Conservation (phyloP, 139 green algal species). For the Gonium pectorale region DNA sequence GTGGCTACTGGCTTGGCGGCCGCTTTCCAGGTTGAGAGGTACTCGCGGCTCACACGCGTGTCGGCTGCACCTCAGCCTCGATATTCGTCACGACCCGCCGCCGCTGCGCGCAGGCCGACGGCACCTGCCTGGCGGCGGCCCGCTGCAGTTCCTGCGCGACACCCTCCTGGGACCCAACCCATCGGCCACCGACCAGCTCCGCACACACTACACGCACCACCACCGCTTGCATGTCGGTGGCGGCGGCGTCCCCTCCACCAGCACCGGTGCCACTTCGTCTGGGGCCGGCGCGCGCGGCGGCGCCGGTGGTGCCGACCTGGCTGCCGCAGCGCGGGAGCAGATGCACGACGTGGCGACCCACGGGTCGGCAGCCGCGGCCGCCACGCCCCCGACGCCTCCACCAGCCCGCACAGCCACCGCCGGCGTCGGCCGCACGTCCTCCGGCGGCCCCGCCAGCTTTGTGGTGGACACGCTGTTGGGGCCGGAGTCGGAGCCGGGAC, state of each 20-base stretch:
- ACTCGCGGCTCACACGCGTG: too few relatives aligned
- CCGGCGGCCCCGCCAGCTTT: slow-evolving; percentile 12
- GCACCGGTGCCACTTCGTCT: neutral
- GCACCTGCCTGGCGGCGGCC: slow-evolving; percentile 26
- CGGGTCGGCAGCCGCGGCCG: neutral
- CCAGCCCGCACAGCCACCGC: neutral
- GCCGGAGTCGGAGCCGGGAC: neutral
- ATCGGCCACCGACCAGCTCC: neutral
- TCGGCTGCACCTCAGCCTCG: too few relatives aligned
- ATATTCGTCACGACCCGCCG: too few relatives aligned
- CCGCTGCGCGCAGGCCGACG: slow-evolving; percentile 28
- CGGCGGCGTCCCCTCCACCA: neutral
- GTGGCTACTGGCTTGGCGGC: too few relatives aligned
- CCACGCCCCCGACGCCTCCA: too few relatives aligned
- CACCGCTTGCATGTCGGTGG: neutral
- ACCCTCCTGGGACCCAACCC: slow-evolving; percentile 15
- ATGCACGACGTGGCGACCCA: slow-evolving; percentile 31
- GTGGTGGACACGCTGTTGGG: slow-evolving; percentile 19
- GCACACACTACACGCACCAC: neutral
- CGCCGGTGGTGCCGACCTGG: neutral
- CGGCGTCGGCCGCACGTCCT: neutral
- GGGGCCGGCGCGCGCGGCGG: neutral
- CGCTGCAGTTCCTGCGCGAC: slow-evolving; percentile 42
- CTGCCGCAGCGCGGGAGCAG: slow-evolving; percentile 25
- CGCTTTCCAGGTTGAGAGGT: too few relatives aligned